Base-by-base conservation (phyloP, 2,329 filamentous ascomycete species). In the Beauveria bassiana region DNA sequence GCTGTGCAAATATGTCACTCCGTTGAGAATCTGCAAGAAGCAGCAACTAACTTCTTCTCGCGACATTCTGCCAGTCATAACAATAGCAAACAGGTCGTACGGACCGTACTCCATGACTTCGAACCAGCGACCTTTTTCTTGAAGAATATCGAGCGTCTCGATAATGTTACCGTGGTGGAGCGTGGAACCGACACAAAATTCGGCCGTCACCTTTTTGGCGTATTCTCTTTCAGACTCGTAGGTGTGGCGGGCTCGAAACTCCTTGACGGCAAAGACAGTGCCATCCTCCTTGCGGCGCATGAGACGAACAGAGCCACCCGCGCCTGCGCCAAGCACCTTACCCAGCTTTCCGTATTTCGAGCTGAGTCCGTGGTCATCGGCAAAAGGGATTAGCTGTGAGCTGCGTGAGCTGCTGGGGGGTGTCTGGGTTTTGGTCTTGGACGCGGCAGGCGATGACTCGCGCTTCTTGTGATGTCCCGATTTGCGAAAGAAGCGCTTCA, bases 71-170 rank as follows among this genome's bases (percentile, higher is more conserved):
- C 95, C 95, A 0, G 95, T 98, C 95, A 99, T 99, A 66, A 99
- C 95, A 66, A 96, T 96, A 14, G 95, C 95, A 72, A 99, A 99
- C 34, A 99, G 82, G 73, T 99, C 95, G 70, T 82, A 99, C 0
- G 95, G 95, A 12, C 93, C 95, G 70, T 96, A 99, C 72, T 99
- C 95, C 95, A 99, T 99, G 47, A 99, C 95, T 71, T 98, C 93
- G 70, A 92, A 99, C 91, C 95, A 99, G 66, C 89, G 92, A 56
- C 86, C 86, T 74, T 93, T 95, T 75, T 99, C 95, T 67, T 96
- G 90, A 12, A 99, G 86, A 65, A 99, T 96, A 73, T 99, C 95
- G 66, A 99, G 83, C 1, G 95, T 98, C 74, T 99, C 95, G 69
- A 99, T 98, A 67, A 99, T 92, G 72, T 99, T 99, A 68, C 95